phyloP scores from a whole-genome alignment of 176 grass and related monocot genomes.

The Urochloa ruziziensis region DNA sequence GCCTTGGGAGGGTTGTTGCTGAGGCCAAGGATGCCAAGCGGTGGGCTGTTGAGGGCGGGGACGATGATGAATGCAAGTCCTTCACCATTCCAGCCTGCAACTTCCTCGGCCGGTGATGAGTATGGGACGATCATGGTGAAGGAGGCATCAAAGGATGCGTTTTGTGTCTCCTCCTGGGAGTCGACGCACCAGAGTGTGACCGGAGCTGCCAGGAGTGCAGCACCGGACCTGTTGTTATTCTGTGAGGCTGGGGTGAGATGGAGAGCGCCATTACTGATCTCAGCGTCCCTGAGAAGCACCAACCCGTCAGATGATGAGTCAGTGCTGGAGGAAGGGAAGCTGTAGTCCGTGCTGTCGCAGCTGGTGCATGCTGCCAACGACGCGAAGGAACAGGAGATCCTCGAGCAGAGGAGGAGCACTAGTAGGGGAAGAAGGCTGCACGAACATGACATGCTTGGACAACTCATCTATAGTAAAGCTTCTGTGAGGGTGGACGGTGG shows the following conservation, averaged over 20 bases:
- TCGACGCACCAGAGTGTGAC: neutral
- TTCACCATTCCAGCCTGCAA: no score
- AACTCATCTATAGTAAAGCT: no score
- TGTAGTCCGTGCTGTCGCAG: neutral
- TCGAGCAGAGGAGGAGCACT: neutral
- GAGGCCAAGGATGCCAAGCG: neutral
- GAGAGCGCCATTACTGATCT: neutral
- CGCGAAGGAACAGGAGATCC: neutral
- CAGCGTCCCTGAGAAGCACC: neutral
- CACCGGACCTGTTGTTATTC: neutral
- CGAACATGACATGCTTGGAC: neutral
- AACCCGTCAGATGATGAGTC: neutral
- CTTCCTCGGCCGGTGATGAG: no score
- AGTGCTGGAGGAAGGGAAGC: neutral
- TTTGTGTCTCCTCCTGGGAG: neutral
- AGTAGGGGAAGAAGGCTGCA: neutral
- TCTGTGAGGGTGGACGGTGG: neutral
- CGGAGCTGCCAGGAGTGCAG: neutral
- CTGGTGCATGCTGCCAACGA: neutral
- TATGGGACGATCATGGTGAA: neutral
- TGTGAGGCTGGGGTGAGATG: neutral
- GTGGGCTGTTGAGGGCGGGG: neutral
- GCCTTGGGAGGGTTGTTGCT: neutral
- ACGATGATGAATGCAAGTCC: conserved; percentile 9
- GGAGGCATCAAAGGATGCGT: neutral